Percentiles rank a stretch among this genome's conserved stretches.
Conservation (phyloP, 352 stramenopile genomes). For the Phytophthora colocasiae region DNA sequence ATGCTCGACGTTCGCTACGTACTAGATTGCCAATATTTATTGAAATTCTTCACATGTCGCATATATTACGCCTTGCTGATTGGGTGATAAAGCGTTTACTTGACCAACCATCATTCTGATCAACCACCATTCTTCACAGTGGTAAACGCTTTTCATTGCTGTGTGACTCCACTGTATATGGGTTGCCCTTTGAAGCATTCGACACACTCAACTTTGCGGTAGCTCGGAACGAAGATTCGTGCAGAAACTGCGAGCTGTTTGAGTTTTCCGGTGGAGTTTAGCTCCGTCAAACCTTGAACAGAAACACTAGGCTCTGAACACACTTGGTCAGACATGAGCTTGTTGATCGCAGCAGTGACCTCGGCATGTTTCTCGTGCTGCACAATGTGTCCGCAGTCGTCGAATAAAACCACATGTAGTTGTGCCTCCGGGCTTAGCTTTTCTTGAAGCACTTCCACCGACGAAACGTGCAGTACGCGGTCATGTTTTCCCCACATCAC, state of each 20-base stretch:
- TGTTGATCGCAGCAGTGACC: slow-evolving; percentile 65
- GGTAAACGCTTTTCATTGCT: not conserved
- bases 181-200: not conserved
- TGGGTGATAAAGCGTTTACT: slow-evolving; percentile 25
- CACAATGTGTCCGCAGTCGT: slow-evolving; percentile 71
- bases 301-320: not conserved
- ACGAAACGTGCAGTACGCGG: slow-evolving; percentile 70
- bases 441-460: slow-evolving; percentile 56
- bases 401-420: slow-evolving; percentile 48
- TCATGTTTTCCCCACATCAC: slow-evolving; percentile 81
- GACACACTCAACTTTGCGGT: not conserved
- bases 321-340: slow-evolving; percentile 34
- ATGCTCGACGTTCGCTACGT: slow-evolving; percentile 3
- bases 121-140: not conserved
- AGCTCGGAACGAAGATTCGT: slow-evolving; percentile 5
- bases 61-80: slow-evolving; percentile 10
- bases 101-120: slow-evolving; percentile 22
- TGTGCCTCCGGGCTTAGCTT: slow-evolving; percentile 44
- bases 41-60: slow-evolving; percentile 5
- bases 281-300: not conserved
- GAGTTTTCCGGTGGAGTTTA: slow-evolving; percentile 15
- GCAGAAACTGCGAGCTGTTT: slow-evolving; percentile 10
- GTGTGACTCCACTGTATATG: slow-evolving; percentile 9
- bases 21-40: not conserved
- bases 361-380: slow-evolving; percentile 71